Percentiles rank a stretch among this genome's conserved stretches.
Conservation (phyloP, 306 rosid genomes). For the Morella rubra region DNA sequence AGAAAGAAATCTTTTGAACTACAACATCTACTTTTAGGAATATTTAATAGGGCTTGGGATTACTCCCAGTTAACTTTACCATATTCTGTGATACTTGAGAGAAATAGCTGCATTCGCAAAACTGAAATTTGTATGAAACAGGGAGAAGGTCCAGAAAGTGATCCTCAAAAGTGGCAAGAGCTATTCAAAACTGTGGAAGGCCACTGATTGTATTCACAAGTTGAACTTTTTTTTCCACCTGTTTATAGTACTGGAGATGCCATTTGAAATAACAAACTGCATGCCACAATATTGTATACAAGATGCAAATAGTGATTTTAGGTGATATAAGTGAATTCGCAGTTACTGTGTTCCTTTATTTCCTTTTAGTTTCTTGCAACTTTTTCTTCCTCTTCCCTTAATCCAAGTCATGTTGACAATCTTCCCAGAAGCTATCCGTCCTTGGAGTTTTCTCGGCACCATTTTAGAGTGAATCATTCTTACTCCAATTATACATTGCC, state of each 20-base stretch:
- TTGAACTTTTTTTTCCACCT: background rate
- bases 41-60: background rate
- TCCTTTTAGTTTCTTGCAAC: too few relatives aligned
- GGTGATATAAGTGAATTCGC: background rate
- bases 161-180: slow-evolving; percentile 68
- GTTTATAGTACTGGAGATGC: background rate
- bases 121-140: slow-evolving; percentile 21
- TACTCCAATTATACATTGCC: too few relatives aligned
- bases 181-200: slow-evolving; percentile 52
- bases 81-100: background rate
- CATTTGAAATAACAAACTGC: slow-evolving; percentile 6
- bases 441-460: too few relatives aligned
- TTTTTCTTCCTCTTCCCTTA: too few relatives aligned
- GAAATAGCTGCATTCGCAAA: background rate
- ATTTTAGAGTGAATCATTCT: too few relatives aligned
- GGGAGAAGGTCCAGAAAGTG: slow-evolving; percentile 94
- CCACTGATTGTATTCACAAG: slow-evolving; percentile 7
- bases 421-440: too few relatives aligned
- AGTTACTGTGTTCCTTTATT: background rate
- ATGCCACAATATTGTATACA: background rate
- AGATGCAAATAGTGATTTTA: slow-evolving; percentile 1
- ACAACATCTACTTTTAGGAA: background rate
- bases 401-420: too few relatives aligned
- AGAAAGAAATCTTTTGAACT: background rate
- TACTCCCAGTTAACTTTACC: background rate